Base-by-base conservation (phyloP, 2,329 filamentous ascomycete species). In the Xylariaceae sp. region DNA sequence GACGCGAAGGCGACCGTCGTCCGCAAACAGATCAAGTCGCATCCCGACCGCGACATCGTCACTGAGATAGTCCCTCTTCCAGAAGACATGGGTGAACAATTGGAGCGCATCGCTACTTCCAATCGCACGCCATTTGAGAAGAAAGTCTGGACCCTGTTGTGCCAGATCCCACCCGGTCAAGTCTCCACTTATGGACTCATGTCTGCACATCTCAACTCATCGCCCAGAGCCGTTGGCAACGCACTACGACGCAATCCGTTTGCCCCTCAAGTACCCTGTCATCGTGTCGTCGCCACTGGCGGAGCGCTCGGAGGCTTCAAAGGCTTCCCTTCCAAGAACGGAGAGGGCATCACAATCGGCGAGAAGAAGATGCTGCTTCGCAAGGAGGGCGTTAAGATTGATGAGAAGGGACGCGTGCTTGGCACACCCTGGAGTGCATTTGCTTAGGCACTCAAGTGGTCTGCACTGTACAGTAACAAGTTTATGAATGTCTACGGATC, bases 121-220 rank as follows among this genome's bases (percentile, higher is more conserved):
- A 55, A 57, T 22, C 69, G 72, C 54, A 81, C 81, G 0, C 59
- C 72, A 6, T 84, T 82, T 61, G 80, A 84, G 65, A 80, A 82
- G 66, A 69, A 70, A 51, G 80, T 95, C 54, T 92, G 90, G 72
- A 71, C 77, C 2, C 76, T 86, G 5, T 80, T 95, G 3, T 85
- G 86, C 62, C 87, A 90, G 62, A 88, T 95, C 52, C 90, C 90
- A 1, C 68, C 71, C 14, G 90, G 90, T 31, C 75, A 75, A 47
- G 86, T 90, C 62, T 89, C 87, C 0, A 92, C 89, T 0, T 95
- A 96, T 69, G 85, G 80, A 3, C 75, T 85, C 1, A 73, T 95
- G 46, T 82, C 90, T 0, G 75, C 69, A 7, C 65, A 70, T 14
- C 69, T 71, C 42, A 67, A 58, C 18, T 69, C 71, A 22, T 71